Percentiles rank a stretch among this genome's conserved stretches.
Evolutionary conservation across 2,329 filamentous ascomycete genomes (phyloP).

Genomic region (Aspergillus novoparasiticus): DNA sequence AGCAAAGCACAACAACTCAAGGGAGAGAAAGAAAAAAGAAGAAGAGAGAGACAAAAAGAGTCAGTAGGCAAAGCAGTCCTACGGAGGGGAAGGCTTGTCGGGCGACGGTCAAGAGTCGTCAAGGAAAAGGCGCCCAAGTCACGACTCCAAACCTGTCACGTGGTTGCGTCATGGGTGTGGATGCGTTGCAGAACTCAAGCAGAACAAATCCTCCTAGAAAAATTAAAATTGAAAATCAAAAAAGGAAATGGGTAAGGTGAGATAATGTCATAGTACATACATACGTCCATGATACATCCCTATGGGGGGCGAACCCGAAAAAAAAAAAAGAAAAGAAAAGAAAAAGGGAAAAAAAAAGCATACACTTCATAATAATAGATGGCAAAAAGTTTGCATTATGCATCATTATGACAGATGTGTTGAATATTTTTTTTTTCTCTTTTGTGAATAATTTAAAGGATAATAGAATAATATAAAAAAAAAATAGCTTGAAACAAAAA

Average conservation of each 20-base stretch:
- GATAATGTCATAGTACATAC: conserved; percentile 1
- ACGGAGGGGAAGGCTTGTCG: conserved; percentile 23
- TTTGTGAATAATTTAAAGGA: not conserved
- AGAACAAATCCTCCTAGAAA: not conserved
- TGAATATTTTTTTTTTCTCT: not conserved
- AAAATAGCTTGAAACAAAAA: not conserved
- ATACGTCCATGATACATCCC: not conserved
- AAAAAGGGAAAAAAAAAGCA: not conserved
- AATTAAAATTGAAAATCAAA: not conserved
- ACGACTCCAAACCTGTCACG: conserved; percentile 32
- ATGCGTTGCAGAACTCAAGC: conserved; percentile 22
- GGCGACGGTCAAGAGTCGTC: conserved; percentile 18
- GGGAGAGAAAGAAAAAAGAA: conserved; percentile 12
- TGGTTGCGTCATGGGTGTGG: conserved; percentile 39
- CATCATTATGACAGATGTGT: not conserved
- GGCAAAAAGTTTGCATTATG: not conserved
- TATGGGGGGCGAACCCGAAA: not conserved
- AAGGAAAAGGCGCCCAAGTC: conserved; percentile 27
- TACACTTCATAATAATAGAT: too few relatives aligned
- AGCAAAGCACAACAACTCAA: conserved; percentile 9
- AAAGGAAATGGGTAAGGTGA: not conserved
- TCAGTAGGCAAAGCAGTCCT: not conserved
- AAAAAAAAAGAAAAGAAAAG: not conserved
- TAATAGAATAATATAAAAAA: not conserved
- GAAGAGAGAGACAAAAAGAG: conserved; percentile 8